phyloP scores from a whole-genome alignment of 2,329 filamentous ascomycete genomes.

The Torrubiella hemipterigena region DNA sequence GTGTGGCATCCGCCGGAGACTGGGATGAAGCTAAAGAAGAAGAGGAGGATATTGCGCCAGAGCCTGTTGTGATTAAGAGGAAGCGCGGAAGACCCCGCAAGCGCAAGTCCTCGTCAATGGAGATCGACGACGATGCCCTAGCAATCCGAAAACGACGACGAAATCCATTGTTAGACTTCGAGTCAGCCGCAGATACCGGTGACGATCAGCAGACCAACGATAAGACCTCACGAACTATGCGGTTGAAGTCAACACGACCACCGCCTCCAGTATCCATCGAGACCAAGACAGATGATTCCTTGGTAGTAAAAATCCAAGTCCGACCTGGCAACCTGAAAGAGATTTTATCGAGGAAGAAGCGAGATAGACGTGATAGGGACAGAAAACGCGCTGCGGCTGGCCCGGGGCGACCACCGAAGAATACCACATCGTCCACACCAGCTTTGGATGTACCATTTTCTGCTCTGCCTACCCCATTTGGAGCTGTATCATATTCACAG shows the following conservation, averaged over 20 bases:
- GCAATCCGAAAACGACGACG: conserved; percentile 42
- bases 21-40: conserved; percentile 48
- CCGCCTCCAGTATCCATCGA: too few species aligned
- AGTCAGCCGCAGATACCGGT: conserved; percentile 21
- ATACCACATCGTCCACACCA: conserved; percentile 8
- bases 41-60: conserved; percentile 30
- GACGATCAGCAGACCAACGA: conserved; percentile 17
- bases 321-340: conserved; percentile 25
- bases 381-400: conserved; percentile 16
- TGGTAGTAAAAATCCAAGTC: conserved; percentile 23
- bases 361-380: conserved; percentile 14
- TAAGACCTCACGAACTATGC: conserved; percentile 43
- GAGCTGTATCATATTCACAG: conserved; percentile 52
- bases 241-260: conserved; percentile 34
- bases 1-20: conserved; percentile 21
- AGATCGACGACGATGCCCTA: conserved; percentile 42
- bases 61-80: not conserved
- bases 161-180: conserved; percentile 30
- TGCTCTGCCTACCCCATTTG: conserved; percentile 40
- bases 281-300: too few species aligned
- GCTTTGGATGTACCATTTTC: conserved; percentile 6
- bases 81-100: conserved; percentile 39
- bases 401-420: conserved; percentile 7
- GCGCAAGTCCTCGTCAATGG: conserved; percentile 66
- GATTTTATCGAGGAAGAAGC: conserved; percentile 19